These are phyloP conservation scores for Scytalidium sp. DNA, from an alignment of 2,329 filamentous ascomycete species.

Conservation along the genomic window DNA sequence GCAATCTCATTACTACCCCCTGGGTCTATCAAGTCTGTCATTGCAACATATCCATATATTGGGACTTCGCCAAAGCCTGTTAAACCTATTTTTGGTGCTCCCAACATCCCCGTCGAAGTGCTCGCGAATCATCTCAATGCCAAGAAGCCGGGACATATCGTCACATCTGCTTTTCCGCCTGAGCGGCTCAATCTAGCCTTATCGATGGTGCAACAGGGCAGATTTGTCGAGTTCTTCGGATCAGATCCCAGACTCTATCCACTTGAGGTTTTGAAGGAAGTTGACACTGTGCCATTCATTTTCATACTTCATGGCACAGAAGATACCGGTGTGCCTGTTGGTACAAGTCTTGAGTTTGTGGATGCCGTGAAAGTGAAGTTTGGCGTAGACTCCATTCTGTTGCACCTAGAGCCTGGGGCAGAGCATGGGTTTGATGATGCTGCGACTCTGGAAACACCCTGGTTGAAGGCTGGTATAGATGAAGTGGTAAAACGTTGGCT, in stretches of 20 bases:
- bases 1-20: constrained; percentile 6
- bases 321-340: constrained; percentile 10
- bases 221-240: constrained; percentile 6
- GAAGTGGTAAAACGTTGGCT: not conserved
- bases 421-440: constrained; percentile 10
- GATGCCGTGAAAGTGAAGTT: constrained; percentile 6
- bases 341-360: constrained; percentile 8
- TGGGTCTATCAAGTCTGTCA: constrained; percentile 9
- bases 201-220: constrained; percentile 7
- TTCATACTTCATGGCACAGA: constrained; percentile 11
- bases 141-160: constrained; percentile 8
- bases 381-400: constrained; percentile 4
- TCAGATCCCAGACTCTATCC: constrained; percentile 1
- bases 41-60: constrained; percentile 10
- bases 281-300: constrained; percentile 5
- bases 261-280: constrained; percentile 5
- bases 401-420: constrained; percentile 6
- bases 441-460: constrained; percentile 2
- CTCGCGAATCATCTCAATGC: constrained; percentile 6
- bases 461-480: constrained; percentile 6
- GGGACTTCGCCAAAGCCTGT: not conserved
- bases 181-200: constrained; percentile 7
- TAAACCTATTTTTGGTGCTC: constrained; percentile 6
- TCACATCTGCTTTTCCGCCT: constrained; percentile 9
- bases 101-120: constrained; percentile 3